Evolutionary conservation across 352 stramenopile species (phyloP), one percentile per base, ranked within the genome.

Genomic region (Globisporangium lucens): DNA sequence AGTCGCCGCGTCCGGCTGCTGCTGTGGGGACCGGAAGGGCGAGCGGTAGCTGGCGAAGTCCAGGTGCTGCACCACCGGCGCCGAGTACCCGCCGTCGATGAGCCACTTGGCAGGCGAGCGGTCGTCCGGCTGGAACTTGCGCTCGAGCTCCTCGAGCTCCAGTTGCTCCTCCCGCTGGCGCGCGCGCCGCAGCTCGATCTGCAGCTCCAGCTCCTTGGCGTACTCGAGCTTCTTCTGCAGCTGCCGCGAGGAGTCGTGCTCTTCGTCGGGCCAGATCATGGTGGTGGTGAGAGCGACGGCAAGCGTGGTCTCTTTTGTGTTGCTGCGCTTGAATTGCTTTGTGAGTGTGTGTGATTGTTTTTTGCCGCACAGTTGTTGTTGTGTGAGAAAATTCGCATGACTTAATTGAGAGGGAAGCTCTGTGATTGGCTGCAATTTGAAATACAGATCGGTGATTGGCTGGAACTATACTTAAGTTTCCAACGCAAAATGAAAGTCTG

Each of bases 101-200:
- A 90, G 78, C 85, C 85, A 93, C 62, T 89, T 90, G 52, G 82
- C 73, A 35, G 85, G 85, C 29, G 85, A 91, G 36, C 66, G 71
- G 47, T 86, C 79, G 63, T 75, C 75, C 9, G 67, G 82, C 41
- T 72, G 68, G 27, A 90, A 75, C 56, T 78, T 79, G 33, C 76
- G 82, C 71, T 91, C 80, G 36, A 89, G 74, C 63, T 85, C 76
- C 55, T 87, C 79, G 20, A 69, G 65, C 70, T 87, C 78, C 59
- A 76, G 71, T 64, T 89, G 72, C 66, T 89, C 74, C 47, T 89
- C 73, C 9, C 71, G 73, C 62, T 89, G 76, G 30, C 65, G 68
- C 22, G 74, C 78, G 13, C 78, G 76, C 9, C 81, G 85, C 64
- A 84, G 55, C 51, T 78, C 85, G 17, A 93, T 93, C 77, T 93